Conservation (phyloP, 257 asterid species). For the Plantago major region DNA sequence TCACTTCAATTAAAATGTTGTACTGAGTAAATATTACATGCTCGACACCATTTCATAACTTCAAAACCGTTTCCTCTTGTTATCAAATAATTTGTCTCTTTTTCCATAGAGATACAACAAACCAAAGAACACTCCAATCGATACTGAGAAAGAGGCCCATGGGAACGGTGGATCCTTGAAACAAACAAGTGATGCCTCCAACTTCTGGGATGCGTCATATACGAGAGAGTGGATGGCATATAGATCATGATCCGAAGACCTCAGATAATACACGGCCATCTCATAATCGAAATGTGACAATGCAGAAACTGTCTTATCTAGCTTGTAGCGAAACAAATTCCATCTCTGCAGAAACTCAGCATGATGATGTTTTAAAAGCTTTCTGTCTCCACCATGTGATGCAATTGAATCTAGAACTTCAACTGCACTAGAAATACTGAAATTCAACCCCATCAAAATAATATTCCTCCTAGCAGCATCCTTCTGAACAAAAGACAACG, state of each 20-base stretch:
- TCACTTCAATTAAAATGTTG: slow-evolving; percentile 28
- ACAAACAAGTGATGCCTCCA: slow-evolving; percentile 78
- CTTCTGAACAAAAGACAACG: slow-evolving; percentile 85
- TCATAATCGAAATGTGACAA: slow-evolving; percentile 85
- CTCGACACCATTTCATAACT: slow-evolving; percentile 19
- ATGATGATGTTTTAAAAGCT: slow-evolving; percentile 52
- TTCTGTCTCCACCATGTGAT: slow-evolving; percentile 83
- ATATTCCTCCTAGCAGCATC: slow-evolving; percentile 95
- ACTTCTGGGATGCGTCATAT: slow-evolving; percentile 71
- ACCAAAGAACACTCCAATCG: slow-evolving; percentile 45
- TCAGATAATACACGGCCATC: slow-evolving; percentile 64
- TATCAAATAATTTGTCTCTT: slow-evolving; percentile 67
- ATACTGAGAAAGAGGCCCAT: slow-evolving; percentile 51
- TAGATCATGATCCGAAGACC: slow-evolving; percentile 85
- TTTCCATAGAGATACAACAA: slow-evolving; percentile 51
- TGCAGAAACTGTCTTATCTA: slow-evolving; percentile 70
- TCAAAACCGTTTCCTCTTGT: slow-evolving; percentile 95
- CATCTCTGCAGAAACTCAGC: slow-evolving; percentile 72
- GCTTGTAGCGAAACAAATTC: slow-evolving; percentile 85
- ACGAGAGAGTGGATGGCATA: slow-evolving; percentile 73
- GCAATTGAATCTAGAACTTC: slow-evolving; percentile 69
- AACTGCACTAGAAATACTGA: slow-evolving; percentile 60
- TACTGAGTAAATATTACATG: slow-evolving; percentile 28
- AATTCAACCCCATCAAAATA: slow-evolving; percentile 65
- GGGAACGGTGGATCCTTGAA: slow-evolving; percentile 97